Conservation (phyloP, 208 protist species). For the Angomonas desouzai region DNA sequence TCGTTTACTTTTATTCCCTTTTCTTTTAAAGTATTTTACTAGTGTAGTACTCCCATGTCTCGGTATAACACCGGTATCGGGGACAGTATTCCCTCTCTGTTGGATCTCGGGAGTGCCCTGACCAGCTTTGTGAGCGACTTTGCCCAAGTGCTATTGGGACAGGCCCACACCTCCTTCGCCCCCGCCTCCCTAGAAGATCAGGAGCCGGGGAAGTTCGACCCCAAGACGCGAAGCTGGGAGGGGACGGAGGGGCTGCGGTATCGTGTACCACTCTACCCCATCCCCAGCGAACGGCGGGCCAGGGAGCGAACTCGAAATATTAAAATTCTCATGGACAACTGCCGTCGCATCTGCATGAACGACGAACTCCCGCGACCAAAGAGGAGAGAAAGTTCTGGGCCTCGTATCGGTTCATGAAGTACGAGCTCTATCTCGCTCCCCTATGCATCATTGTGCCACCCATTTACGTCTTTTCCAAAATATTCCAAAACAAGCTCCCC, state of each 20-base stretch:
- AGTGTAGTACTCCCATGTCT: slow-evolving; percentile 41
- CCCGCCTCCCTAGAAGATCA: slow-evolving; percentile 54
- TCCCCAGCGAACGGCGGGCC: slow-evolving; percentile 81
- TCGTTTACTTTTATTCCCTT: too few relatives aligned
- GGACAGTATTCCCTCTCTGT: slow-evolving; percentile 71
- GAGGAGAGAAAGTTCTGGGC: slow-evolving; percentile 88
- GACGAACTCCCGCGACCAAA: slow-evolving; percentile 81
- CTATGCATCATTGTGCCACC: slow-evolving; percentile 68
- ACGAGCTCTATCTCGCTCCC: slow-evolving; percentile 80
- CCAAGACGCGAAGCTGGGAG: slow-evolving; percentile 61
- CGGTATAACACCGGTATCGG: slow-evolving; percentile 85
- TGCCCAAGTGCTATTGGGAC: slow-evolving; percentile 60
- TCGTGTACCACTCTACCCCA: slow-evolving; percentile 72
- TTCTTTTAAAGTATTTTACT: not conserved
- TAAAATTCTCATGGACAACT: slow-evolving; percentile 90
- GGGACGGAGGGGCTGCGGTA: slow-evolving; percentile 75
- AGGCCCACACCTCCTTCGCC: slow-evolving; percentile 66
- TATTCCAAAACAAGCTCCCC: slow-evolving; percentile 74
- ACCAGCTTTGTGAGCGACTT: slow-evolving; percentile 72
- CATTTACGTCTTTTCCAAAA: slow-evolving; percentile 80
- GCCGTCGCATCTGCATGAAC: slow-evolving; percentile 70
- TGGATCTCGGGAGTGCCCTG: slow-evolving; percentile 72
- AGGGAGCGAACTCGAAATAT: slow-evolving; percentile 83
- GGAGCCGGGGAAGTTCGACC: slow-evolving; percentile 62
- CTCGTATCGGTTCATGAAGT: slow-evolving; percentile 88